Evolutionary conservation across 2,329 filamentous ascomycete genomes (phyloP).

Genomic region (Hymenoscyphus salicellus): DNA sequence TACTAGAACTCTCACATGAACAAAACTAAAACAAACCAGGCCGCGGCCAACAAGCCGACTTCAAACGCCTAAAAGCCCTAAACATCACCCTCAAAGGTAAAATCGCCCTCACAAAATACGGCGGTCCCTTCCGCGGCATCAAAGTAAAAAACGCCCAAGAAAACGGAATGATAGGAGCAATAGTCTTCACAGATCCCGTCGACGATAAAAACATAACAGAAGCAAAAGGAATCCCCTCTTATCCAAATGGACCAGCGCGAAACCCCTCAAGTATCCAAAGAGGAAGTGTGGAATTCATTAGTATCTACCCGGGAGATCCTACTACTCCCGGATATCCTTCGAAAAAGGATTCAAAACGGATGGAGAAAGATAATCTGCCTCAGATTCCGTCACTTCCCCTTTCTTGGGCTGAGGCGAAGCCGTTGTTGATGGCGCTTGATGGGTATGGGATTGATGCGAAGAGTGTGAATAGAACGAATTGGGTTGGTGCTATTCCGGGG

Average conservation of each 20-base stretch:
- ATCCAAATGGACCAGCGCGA: constrained; percentile 68
- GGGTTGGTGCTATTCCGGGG: not conserved
- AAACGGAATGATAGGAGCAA: constrained; percentile 75
- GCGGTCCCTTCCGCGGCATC: constrained; percentile 76
- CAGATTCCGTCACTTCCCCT: not conserved
- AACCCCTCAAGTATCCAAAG: constrained; percentile 71
- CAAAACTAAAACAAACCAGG: not conserved
- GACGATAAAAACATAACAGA: constrained; percentile 61
- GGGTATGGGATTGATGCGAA: not conserved
- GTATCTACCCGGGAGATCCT: constrained; percentile 79
- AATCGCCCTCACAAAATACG: constrained; percentile 80
- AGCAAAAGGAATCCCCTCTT: not conserved
- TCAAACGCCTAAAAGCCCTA: constrained; percentile 34
- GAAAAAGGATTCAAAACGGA: not conserved
- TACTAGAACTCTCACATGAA: no score
- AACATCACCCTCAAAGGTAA: constrained; percentile 69
- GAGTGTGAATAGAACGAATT: not conserved
- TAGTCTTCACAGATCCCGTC: constrained; percentile 83
- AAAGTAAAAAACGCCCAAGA: constrained; percentile 89
- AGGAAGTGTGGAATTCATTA: constrained; percentile 67
- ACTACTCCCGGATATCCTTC: constrained; percentile 56
- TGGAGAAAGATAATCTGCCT: not conserved
- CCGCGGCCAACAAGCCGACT: not conserved
- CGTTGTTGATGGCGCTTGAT: not conserved
- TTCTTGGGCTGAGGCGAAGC: not conserved